Evolutionary conservation across 148 eudicot species (phyloP), one percentile per base, ranked within the genome.

Genomic region (Simmondsia chinensis): DNA sequence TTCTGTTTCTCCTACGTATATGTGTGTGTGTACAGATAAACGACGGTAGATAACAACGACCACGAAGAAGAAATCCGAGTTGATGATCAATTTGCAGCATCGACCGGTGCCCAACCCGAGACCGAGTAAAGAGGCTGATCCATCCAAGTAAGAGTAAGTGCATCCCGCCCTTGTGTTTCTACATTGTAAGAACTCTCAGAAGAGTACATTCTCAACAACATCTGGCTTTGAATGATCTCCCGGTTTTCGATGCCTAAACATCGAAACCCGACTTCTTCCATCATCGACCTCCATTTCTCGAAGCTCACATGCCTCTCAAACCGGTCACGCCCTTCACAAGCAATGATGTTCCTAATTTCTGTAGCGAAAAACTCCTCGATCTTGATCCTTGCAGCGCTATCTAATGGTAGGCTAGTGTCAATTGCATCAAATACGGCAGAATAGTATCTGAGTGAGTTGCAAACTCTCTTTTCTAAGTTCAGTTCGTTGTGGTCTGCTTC

Each of bases 71-170:
- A 40, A 56, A 12, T 6, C 44, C 25, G 19, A 2, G 20, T 46
- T 55, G 77, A 71, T 70, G 94, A 68, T 17, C 81, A 79, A 64
- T 70, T 69, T 44, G 32, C 33, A 43, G 68, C 49, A 50, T 52
- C 71, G 47, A 33, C 48, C 7, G 73, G 68, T n/a, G 44, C 43
- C 97, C 97, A 91, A 5, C 69, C 76, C 21, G 97, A 85, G 29
- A 91, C 79, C 0, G 88, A 79, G 55, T 76, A 85, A 16, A 91
- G 78, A 29, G 88, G 79, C 63, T 85, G 94, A 74, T 76, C 95
- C 39, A 68, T 37, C 97, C 97, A 91, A 22, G 56, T 74, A 48
- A 91, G 59, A 10, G 85, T 82, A 45, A 85, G 68, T 7, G 31
- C 66, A 2, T 54, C 59, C 8, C 25, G 40, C 4, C 45, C 71